Evolutionary conservation across 1,139 yeast species (phyloP).

Genomic region (Eremothecium coryli): DNA sequence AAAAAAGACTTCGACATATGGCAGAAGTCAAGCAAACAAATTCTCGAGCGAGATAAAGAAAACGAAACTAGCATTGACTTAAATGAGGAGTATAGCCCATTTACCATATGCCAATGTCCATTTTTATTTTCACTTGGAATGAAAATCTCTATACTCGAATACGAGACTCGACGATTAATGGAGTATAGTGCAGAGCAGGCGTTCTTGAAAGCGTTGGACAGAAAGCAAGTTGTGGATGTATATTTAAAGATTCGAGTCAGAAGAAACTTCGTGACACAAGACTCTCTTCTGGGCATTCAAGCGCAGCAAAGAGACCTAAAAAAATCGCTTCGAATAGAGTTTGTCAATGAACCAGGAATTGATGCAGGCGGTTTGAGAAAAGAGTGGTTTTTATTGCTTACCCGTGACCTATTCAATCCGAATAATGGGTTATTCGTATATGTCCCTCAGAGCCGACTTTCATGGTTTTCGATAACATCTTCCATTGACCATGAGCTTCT

Average conservation of each 20-base stretch:
- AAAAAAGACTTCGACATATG: slow-evolving; percentile 76
- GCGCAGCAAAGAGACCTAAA: slow-evolving; percentile 48
- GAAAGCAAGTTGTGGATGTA: slow-evolving; percentile 52
- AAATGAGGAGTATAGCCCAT: slow-evolving; percentile 17
- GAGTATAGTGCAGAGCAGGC: slow-evolving; percentile 86
- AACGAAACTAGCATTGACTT: slow-evolving; percentile 3
- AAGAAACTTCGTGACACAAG: slow-evolving; percentile 58
- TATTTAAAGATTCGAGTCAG: slow-evolving; percentile 61
- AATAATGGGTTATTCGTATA: slow-evolving; percentile 51
- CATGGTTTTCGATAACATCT: slow-evolving; percentile 62
- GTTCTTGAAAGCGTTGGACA: slow-evolving; percentile 63
- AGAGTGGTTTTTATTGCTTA: slow-evolving; percentile 81
- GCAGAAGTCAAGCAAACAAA: slow-evolving; percentile 33
- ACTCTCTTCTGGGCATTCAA: slow-evolving; percentile 62
- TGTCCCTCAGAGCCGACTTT: slow-evolving; percentile 57
- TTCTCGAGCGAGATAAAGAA: slow-evolving; percentile 2
- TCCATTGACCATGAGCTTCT: slow-evolving; percentile 26
- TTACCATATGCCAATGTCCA: slow-evolving; percentile 74
- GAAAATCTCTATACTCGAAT: slow-evolving; percentile 69
- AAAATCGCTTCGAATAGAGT: slow-evolving; percentile 69
- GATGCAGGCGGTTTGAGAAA: slow-evolving; percentile 92
- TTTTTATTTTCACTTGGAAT: slow-evolving; percentile 73
- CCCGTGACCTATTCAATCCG: slow-evolving; percentile 60
- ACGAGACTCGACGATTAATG: slow-evolving; percentile 77
- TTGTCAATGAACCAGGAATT: slow-evolving; percentile 79